These are phyloP conservation scores for Aspergillus ustus DNA, from an alignment of 2,329 filamentous ascomycete species.

Conservation along the genomic window DNA sequence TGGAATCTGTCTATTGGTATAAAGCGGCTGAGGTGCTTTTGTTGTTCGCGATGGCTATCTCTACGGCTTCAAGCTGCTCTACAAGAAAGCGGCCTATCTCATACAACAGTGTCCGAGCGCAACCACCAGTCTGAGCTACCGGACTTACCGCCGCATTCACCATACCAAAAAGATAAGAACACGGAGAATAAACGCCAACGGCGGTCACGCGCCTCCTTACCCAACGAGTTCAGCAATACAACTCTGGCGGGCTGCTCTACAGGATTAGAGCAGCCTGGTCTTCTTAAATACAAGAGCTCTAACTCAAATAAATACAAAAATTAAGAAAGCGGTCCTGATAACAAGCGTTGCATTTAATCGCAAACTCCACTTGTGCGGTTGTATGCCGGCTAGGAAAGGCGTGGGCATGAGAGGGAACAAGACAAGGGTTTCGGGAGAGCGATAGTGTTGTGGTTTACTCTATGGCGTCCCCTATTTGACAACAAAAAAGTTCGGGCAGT, in stretches of 20 bases:
- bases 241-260: neutral
- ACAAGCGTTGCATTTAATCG: neutral
- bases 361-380: neutral
- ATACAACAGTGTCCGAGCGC: neutral
- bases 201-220: slow-evolving; percentile 7
- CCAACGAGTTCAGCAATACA: slow-evolving; percentile 2
- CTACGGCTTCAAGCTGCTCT: slow-evolving; percentile 10
- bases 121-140: no score
- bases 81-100: slow-evolving; percentile 10
- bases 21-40: neutral
- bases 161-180: slow-evolving; percentile 3
- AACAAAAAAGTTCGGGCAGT: neutral
- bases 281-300: neutral
- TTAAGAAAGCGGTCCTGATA: neutral
- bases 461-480: neutral
- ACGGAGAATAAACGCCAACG: slow-evolving; percentile 8
- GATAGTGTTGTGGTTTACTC: neutral
- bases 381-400: neutral
- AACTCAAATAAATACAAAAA: no score
- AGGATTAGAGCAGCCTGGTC: neutral
- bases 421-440: neutral
- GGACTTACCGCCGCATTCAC: neutral
- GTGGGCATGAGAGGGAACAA: neutral
- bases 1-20: neutral
- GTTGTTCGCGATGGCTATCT: slow-evolving; percentile 10